phyloP scores from a whole-genome alignment of 345 rosid genomes.

The Arabidopsis arenosa region DNA sequence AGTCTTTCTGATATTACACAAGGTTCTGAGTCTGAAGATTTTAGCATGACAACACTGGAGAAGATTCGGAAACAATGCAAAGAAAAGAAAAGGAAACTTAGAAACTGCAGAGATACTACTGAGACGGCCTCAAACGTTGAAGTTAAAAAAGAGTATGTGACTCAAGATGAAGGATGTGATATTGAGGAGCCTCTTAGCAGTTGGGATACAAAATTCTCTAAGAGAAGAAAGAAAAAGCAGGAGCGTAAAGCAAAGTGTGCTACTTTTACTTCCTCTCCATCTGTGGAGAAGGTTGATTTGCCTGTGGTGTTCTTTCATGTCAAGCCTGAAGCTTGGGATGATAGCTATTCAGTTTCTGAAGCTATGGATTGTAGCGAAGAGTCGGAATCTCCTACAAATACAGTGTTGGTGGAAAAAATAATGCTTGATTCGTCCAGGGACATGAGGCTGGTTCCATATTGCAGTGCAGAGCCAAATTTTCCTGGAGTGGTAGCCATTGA shows the following conservation, averaged over 20 bases:
- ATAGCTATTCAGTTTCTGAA: slow-evolving; percentile 44
- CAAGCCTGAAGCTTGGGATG: slow-evolving; percentile 54
- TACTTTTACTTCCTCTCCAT: slow-evolving; percentile 11
- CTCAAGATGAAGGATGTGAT: slow-evolving; percentile 54
- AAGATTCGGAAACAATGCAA: slow-evolving; percentile 58
- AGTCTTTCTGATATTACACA: slow-evolving; percentile 28
- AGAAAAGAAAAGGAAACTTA: slow-evolving; percentile 61
- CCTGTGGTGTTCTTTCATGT: slow-evolving; percentile 37
- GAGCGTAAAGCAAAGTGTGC: slow-evolving; percentile 36
- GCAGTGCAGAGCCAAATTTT: slow-evolving; percentile 32
- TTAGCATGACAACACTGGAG: slow-evolving; percentile 61
- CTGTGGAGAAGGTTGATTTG: slow-evolving; percentile 14
- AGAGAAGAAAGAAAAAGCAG: slow-evolving; percentile 47
- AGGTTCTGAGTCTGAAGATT: slow-evolving; percentile 34
- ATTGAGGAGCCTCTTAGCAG: slow-evolving; percentile 57
- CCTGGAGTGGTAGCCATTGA: slow-evolving; percentile 25
- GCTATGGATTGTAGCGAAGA: slow-evolving; percentile 34
- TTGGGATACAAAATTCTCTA: slow-evolving; percentile 56
- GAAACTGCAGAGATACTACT: slow-evolving; percentile 14
- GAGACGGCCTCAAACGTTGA: slow-evolving; percentile 28
- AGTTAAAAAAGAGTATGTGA: slow-evolving; percentile 36
- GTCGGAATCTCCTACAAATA: slow-evolving; percentile 31
- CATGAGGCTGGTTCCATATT: neutral
- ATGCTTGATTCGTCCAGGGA: slow-evolving; percentile 26
- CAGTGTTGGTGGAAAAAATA: slow-evolving; percentile 27